These are phyloP conservation scores for Lepiota brunneoincarnata DNA, from an alignment of 768 basidiomycete species.

Conservation along the genomic window DNA sequence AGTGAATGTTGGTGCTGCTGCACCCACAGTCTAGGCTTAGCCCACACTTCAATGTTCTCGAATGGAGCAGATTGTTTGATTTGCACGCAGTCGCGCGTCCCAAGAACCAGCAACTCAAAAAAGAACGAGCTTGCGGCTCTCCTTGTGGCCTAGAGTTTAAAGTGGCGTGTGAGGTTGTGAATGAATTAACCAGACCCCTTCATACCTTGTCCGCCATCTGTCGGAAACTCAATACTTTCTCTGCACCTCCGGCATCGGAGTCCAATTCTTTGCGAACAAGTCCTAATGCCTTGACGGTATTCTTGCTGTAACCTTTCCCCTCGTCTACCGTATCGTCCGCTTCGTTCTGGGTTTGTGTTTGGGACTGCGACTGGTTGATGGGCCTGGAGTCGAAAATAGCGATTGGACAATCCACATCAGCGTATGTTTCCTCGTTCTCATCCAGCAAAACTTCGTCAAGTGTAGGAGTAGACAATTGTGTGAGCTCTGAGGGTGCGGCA, in stretches of 20 bases:
- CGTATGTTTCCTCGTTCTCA: constrained; percentile 64
- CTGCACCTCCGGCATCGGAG: constrained; percentile 38
- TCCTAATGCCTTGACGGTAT: constrained; percentile 80
- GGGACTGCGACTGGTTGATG: constrained; percentile 44
- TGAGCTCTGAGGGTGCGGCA: constrained; percentile 51
- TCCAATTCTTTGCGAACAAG: constrained; percentile 74
- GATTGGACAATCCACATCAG: constrained; percentile 72
- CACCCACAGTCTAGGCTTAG: constrained; percentile 86
- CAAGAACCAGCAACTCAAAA: constrained; percentile 93
- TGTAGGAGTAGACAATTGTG: constrained; percentile 66
- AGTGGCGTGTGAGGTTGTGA: not conserved
- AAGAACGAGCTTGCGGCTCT: constrained; percentile 95
- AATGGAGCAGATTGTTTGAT: constrained; percentile 73
- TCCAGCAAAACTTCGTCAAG: constrained; percentile 47
- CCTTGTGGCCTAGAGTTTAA: constrained; percentile 64
- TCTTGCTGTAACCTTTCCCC: constrained; percentile 77
- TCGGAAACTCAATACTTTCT: constrained; percentile 74
- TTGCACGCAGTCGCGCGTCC: constrained; percentile 88
- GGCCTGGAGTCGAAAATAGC: constrained; percentile 74
- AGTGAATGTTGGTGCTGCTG: constrained; percentile 24
- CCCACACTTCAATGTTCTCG: constrained; percentile 80
- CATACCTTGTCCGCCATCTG: constrained; percentile 74
- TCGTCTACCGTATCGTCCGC: constrained; percentile 24
- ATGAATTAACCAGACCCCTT: not conserved
- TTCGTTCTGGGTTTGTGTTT: constrained; percentile 36